A percentile compares a stretch with the other conserved stretches of the same genome.
phyloP scores from a whole-genome alignment of 345 rosid genomes.

The Excoecaria cochinchinensis region DNA sequence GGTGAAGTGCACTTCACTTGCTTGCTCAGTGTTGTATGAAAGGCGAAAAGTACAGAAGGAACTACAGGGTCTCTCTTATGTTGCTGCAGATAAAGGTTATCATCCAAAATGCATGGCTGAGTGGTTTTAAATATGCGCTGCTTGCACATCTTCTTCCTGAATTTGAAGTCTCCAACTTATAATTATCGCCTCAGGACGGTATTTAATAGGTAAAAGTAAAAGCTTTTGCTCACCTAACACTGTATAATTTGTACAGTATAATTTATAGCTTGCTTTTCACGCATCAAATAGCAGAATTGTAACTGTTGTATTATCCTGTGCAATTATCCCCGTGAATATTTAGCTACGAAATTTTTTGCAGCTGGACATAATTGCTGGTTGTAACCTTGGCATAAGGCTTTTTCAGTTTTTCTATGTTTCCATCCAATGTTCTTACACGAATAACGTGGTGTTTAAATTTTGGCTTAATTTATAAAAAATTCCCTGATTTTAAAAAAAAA shows the following conservation, averaged over 20 bases:
- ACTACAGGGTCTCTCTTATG: slow-evolving; percentile 58
- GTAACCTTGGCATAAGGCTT: no score
- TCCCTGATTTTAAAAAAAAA: no score
- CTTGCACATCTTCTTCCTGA: background rate
- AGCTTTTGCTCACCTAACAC: background rate
- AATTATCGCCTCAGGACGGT: background rate
- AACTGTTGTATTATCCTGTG: background rate
- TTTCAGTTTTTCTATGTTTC: no score
- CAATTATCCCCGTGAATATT: no score
- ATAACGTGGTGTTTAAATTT: no score
- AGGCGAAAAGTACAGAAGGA: slow-evolving; percentile 91
- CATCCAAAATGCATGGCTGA: slow-evolving; percentile 81
- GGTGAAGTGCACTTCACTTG: slow-evolving; percentile 80
- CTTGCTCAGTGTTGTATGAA: slow-evolving; percentile 88
- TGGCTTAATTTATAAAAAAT: no score
- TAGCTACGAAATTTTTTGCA: no score
- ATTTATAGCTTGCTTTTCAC: background rate
- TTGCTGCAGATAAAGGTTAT: slow-evolving; percentile 58
- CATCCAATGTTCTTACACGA: no score
- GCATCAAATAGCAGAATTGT: background rate
- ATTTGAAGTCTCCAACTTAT: background rate
- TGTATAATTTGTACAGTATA: background rate
- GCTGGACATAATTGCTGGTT: no score
- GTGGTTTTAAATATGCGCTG: slow-evolving; percentile 60
- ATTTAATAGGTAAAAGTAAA: background rate